phyloP scores from a whole-genome alignment of 805 yeast species.

The Saturnispora mendoncae region DNA sequence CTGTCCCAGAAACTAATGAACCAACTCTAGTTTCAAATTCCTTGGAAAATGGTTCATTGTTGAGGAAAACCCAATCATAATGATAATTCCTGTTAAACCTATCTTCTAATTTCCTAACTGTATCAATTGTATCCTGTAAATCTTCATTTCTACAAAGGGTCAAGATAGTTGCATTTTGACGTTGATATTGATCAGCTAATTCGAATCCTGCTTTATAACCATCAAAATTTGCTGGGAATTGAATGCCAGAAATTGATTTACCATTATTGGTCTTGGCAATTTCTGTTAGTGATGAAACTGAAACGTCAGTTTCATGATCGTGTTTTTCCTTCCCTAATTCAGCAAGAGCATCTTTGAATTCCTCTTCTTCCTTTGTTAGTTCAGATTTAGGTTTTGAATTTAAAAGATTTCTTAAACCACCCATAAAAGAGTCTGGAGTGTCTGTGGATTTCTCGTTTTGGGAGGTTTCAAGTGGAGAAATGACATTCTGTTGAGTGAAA shows the following conservation, averaged over 20 bases:
- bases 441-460: neutral
- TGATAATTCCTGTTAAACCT: constrained; percentile 67
- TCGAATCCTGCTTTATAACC: constrained; percentile 5
- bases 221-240: constrained; percentile 2
- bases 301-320: neutral
- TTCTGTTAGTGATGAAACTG: neutral
- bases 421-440: constrained; percentile 1
- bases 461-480: too few relatives aligned
- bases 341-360: neutral
- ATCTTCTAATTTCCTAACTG: constrained; percentile 67
- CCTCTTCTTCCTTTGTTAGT: neutral
- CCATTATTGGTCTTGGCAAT: neutral
- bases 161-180: constrained; percentile 45
- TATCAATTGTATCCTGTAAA: constrained; percentile 43
- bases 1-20: constrained; percentile 52
- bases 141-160: constrained; percentile 67
- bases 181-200: constrained; percentile 14
- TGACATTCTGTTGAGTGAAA: too few relatives aligned
- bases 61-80: constrained; percentile 90
- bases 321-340: neutral
- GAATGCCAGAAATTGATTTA: neutral
- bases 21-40: constrained; percentile 54
- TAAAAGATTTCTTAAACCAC: neutral
- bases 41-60: constrained; percentile 66
- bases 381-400: neutral